Conservation (phyloP, 2,329 filamentous ascomycete genomes). For the Hypoxylon sp. region DNA sequence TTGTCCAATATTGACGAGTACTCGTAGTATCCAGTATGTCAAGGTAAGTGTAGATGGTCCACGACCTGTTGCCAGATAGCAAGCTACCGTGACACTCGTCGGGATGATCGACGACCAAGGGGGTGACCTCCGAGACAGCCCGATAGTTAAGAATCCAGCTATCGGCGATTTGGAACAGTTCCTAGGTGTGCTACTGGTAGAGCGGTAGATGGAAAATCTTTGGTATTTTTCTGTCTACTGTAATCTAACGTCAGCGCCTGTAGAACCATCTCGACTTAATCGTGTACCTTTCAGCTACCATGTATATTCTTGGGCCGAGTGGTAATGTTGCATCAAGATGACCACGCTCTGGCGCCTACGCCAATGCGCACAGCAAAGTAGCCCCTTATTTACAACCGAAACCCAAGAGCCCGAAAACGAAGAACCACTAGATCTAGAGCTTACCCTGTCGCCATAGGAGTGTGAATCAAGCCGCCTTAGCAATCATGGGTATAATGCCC, state of each 20-base stretch:
- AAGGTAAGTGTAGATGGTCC: too few species aligned
- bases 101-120: too few species aligned
- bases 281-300: neutral
- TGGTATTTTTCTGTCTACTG: constrained; percentile 1
- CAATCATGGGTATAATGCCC: constrained; percentile 42
- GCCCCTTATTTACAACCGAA: neutral
- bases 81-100: too few species aligned
- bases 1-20: too few species aligned
- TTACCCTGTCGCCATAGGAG: too few species aligned
- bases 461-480: constrained; percentile 12
- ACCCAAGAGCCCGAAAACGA: neutral
- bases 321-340: neutral
- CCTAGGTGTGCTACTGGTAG: too few species aligned
- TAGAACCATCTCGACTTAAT: neutral
- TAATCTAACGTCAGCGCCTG: constrained; percentile 3
- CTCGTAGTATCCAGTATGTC: too few species aligned
- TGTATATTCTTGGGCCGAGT: too few species aligned
- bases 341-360: neutral
- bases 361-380: neutral
- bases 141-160: too few species aligned
- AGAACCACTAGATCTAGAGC: neutral
- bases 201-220: neutral
- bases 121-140: too few species aligned
- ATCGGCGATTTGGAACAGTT: too few species aligned
- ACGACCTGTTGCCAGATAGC: too few species aligned